These are phyloP conservation scores for Polychaeton citri DNA, from an alignment of 2,329 filamentous ascomycete species.

Conservation along the genomic window DNA sequence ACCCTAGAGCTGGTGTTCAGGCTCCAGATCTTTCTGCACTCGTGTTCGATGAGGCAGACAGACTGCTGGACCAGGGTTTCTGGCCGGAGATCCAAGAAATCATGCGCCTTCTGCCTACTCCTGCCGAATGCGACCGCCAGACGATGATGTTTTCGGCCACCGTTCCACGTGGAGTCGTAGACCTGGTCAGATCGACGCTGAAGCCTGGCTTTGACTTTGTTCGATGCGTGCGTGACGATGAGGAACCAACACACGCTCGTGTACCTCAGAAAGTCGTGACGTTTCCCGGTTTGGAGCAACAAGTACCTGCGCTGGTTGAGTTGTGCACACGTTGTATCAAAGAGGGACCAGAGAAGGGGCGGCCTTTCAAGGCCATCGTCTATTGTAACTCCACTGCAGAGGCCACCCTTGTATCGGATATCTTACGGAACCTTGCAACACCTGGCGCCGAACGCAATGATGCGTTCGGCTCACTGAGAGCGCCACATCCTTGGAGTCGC, in stretches of 20 bases:
- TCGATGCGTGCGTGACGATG: constrained; percentile 72
- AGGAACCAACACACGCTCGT: constrained; percentile 69
- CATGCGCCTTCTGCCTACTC: constrained; percentile 45
- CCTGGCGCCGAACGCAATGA: constrained; percentile 14
- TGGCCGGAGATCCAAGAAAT: constrained; percentile 35
- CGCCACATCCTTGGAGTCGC: constrained; percentile 14
- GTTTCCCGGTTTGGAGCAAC: constrained; percentile 58
- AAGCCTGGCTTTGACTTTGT: constrained; percentile 78
- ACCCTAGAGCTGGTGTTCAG: constrained; percentile 47
- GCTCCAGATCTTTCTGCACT: constrained; percentile 48
- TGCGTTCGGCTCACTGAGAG: constrained; percentile 11
- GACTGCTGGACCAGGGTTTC: constrained; percentile 49
- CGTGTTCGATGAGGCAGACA: constrained; percentile 55
- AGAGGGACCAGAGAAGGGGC: constrained; percentile 24
- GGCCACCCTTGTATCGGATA: constrained; percentile 49
- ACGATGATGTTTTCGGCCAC: constrained; percentile 95
- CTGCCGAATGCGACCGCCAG: constrained; percentile 55
- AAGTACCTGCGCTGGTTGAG: constrained; percentile 65
- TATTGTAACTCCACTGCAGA: constrained; percentile 74
- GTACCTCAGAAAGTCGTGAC: constrained; percentile 69
- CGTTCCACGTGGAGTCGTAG: constrained; percentile 69
- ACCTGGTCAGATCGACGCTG: constrained; percentile 64
- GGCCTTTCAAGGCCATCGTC: constrained; percentile 88
- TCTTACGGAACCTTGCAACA: constrained; percentile 39
- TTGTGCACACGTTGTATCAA: constrained; percentile 50